These are phyloP conservation scores for Angophora floribunda DNA, from an alignment of 345 rosid genomes.

Conservation along the genomic window DNA sequence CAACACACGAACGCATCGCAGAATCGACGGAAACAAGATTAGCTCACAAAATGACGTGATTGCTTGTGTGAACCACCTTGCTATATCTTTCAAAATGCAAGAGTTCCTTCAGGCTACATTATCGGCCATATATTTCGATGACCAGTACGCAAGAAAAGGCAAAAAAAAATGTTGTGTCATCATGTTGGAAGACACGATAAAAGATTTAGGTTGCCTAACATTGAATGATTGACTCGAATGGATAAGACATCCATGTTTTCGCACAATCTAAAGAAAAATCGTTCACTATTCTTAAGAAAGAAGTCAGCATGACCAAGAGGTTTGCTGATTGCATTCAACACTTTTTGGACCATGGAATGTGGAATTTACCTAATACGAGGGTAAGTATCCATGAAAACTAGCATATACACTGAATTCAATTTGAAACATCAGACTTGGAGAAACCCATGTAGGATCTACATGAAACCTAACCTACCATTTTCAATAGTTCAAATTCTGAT, in stretches of 20 bases:
- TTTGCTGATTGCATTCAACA: not conserved
- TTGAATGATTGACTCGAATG: not conserved
- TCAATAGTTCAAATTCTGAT: not conserved
- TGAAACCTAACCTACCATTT: not conserved
- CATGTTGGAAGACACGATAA: not conserved
- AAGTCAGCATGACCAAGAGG: not conserved
- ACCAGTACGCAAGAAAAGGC: not conserved
- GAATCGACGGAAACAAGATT: not conserved
- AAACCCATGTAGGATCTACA: not conserved
- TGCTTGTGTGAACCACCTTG: not conserved
- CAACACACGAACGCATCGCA: not conserved
- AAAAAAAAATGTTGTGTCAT: not conserved
- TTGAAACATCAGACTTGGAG: not conserved
- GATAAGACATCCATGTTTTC: not conserved
- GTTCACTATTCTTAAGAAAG: not conserved
- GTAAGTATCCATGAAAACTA: not conserved
- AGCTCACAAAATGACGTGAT: not conserved
- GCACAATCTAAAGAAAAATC: not conserved
- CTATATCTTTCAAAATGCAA: not conserved
- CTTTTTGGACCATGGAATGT: not conserved
- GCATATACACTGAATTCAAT: not conserved
- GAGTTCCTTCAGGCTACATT: not conserved
- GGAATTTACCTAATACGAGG: not conserved
- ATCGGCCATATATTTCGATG: not conserved
- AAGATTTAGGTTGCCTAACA: constrained; percentile 6